phyloP scores from a whole-genome alignment of 768 basidiomycete species.

The Lactifluus echinatus region DNA sequence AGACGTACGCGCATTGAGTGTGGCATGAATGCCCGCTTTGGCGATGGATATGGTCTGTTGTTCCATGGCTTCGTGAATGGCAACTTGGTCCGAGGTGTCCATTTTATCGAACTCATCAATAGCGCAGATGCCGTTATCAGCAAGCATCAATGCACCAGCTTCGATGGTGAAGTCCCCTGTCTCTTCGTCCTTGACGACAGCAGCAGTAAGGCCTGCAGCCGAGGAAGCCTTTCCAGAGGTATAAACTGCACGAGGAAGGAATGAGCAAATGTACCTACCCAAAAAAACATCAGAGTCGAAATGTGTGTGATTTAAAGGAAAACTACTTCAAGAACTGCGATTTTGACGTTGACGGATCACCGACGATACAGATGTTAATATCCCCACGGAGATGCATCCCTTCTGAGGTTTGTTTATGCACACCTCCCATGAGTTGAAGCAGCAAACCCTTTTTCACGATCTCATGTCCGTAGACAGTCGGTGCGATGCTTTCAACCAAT shows the following conservation, averaged over 20 bases:
- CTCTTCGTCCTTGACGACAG: conserved; percentile 97
- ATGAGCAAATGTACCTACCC: conserved; percentile 88
- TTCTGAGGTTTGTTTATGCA: conserved; percentile 92
- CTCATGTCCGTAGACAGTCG: conserved; percentile 97
- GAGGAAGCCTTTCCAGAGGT: conserved; percentile 99
- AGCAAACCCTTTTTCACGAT: conserved; percentile 97
- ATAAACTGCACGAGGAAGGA: conserved; percentile 95
- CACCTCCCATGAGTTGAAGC: conserved; percentile 95
- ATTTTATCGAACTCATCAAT: conserved; percentile 99
- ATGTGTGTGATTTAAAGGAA: not conserved
- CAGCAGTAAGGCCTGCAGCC: conserved; percentile 96
- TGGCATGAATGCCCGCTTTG: conserved; percentile 98
- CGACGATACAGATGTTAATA: conserved; percentile 96
- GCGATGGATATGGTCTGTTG: conserved; percentile 99
- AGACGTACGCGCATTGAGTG: conserved; percentile 93
- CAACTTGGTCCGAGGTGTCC: conserved; percentile 97
- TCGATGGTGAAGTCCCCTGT: conserved; percentile 99
- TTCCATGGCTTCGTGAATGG: conserved; percentile 99
- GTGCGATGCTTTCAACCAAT: conserved; percentile 90
- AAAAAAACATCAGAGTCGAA: not conserved
- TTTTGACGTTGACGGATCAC: conserved; percentile 96
- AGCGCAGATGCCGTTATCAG: conserved; percentile 99
- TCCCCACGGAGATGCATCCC: conserved; percentile 99
- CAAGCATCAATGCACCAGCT: conserved; percentile 97
- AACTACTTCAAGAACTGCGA: conserved; percentile 96